Conservation (phyloP, 208 protist species). For the Leishmania mexicana region DNA sequence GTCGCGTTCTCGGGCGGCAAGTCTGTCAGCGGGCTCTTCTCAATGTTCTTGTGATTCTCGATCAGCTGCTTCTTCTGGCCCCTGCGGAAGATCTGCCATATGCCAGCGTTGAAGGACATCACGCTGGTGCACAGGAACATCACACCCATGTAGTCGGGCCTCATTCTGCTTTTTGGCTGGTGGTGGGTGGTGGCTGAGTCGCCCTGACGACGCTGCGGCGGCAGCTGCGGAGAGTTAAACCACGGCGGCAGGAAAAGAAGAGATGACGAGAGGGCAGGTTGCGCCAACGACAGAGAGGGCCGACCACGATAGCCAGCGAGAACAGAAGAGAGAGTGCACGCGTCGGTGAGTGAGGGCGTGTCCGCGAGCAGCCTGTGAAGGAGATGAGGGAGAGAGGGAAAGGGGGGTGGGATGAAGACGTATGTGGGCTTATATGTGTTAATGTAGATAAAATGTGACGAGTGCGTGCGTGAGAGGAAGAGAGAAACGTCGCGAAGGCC, state of each 20-base stretch:
- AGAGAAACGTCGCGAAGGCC: not conserved
- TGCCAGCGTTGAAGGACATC: conserved; percentile 88
- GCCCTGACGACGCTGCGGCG: not conserved
- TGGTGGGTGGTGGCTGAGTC: conserved; percentile 2
- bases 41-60: conserved; percentile 82
- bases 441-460: not conserved
- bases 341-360: not conserved
- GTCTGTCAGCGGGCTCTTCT: conserved; percentile 51
- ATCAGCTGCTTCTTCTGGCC: conserved; percentile 76
- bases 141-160: conserved; percentile 85
- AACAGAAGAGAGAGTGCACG: not conserved
- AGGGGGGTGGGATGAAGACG: not conserved
- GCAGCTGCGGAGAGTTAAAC: not conserved
- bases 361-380: not conserved
- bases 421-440: not conserved
- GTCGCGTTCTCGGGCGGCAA: conserved; percentile 45
- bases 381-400: not conserved
- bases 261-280: not conserved
- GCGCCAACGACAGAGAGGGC: not conserved
- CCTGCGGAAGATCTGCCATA: conserved; percentile 87
- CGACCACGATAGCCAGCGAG: not conserved
- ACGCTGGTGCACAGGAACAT: conserved; percentile 82
- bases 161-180: conserved; percentile 38
- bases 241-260: not conserved
- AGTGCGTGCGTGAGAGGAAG: not conserved